Percentiles rank a stretch among this genome's conserved stretches.
These are phyloP conservation scores for Trametes maxima DNA, from an alignment of 768 basidiomycete genomes.

Conservation along the genomic window DNA sequence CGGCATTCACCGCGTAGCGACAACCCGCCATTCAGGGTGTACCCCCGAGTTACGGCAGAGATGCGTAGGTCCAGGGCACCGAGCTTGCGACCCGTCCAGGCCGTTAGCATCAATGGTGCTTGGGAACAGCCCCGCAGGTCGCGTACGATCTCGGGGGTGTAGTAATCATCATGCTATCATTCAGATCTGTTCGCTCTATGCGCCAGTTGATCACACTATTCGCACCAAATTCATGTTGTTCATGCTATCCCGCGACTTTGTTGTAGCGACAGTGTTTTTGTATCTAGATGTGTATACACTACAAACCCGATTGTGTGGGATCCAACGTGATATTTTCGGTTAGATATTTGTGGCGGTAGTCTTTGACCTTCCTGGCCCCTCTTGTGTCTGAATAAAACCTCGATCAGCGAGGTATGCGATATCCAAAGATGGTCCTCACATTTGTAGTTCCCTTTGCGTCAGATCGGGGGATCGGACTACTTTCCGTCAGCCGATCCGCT, in stretches of 20 bases:
- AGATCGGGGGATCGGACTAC: background rate
- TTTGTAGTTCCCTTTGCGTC: too few relatives aligned
- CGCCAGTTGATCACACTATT: too few relatives aligned
- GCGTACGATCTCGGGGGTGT: constrained; percentile 2
- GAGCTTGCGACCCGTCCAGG: background rate
- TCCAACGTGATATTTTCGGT: background rate
- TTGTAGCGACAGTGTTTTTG: too few relatives aligned
- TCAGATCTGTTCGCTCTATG: too few relatives aligned
- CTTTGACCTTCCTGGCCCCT: background rate
- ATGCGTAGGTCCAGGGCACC: constrained; percentile 1
- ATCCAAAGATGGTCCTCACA: too few relatives aligned
- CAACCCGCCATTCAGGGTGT: background rate
- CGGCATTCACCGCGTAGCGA: background rate
- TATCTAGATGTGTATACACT: background rate
- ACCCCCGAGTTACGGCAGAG: background rate
- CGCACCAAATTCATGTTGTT: too few relatives aligned
- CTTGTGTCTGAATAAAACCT: background rate
- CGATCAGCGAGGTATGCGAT: background rate
- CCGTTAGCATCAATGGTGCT: background rate
- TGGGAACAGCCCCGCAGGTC: constrained; percentile 4
- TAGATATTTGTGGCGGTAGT: background rate
- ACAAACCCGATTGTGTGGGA: background rate
- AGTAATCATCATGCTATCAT: background rate
- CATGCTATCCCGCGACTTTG: too few relatives aligned
- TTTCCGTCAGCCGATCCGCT: background rate